A percentile compares a stretch with the other conserved stretches of the same genome.
Conservation (phyloP, 352 stramenopile genomes). For the Phytophthora citricola region DNA sequence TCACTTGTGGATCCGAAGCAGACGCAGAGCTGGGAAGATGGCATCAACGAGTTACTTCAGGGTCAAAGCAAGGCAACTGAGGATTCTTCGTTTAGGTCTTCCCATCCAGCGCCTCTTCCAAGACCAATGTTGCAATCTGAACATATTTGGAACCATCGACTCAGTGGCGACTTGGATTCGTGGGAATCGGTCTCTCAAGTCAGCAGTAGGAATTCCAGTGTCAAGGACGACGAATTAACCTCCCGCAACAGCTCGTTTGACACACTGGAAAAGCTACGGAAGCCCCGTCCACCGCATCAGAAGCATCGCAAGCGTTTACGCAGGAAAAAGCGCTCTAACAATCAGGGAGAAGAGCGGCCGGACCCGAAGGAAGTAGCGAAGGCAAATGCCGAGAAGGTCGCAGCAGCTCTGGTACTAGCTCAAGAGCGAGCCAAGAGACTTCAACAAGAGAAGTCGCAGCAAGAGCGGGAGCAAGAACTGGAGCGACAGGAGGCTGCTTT, state of each 20-base stretch:
- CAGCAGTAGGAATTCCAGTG: slow-evolving; percentile 10
- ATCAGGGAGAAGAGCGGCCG: slow-evolving; percentile 27
- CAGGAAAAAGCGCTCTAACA: slow-evolving; percentile 30
- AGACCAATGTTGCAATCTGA: background rate
- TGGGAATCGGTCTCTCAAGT: slow-evolving; percentile 12
- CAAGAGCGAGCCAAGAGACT: slow-evolving; percentile 47
- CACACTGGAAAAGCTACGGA: slow-evolving; percentile 17
- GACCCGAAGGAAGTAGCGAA: slow-evolving; percentile 22
- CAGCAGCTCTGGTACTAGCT: slow-evolving; percentile 38
- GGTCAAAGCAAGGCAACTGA: slow-evolving; percentile 8
- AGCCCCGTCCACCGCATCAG: slow-evolving; percentile 31
- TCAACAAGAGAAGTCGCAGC: slow-evolving; percentile 38
- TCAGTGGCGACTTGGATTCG: slow-evolving; percentile 16
- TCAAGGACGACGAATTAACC: slow-evolving; percentile 13
- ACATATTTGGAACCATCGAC: slow-evolving; percentile 10
- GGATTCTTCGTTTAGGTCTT: slow-evolving; percentile 1
- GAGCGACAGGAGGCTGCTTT: slow-evolving; percentile 30
- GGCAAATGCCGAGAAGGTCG: slow-evolving; percentile 44
- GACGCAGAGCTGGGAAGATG: slow-evolving; percentile 4
- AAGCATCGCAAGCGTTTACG: slow-evolving; percentile 33
- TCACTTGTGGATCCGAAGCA: slow-evolving; percentile 15
- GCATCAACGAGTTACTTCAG: slow-evolving; percentile 19
- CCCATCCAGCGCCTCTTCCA: background rate
- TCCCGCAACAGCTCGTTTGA: slow-evolving; percentile 13
- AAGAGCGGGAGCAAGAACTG: slow-evolving; percentile 25